phyloP scores from a whole-genome alignment of 108 stramenopile species.

The Nannochloropsis granulata region DNA sequence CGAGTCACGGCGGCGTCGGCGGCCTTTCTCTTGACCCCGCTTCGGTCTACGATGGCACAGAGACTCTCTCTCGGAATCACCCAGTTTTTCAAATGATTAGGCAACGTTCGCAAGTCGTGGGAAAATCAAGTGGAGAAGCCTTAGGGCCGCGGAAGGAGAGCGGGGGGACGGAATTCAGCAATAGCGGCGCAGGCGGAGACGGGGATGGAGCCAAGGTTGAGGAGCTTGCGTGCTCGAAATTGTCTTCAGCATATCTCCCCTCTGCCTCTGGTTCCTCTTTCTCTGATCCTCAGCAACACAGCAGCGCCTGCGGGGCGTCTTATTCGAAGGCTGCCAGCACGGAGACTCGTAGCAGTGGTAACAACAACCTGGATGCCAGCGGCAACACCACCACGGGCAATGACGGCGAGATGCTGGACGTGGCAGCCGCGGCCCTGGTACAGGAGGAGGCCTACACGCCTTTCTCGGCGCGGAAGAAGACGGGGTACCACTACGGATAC shows the following conservation, averaged over 20 bases:
- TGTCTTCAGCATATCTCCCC: too few species aligned
- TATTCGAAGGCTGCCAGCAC: not conserved
- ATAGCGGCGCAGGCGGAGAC: too few species aligned
- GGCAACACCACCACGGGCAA: not conserved
- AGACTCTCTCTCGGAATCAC: not conserved
- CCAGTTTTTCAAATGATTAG: not conserved
- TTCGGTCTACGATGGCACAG: not conserved
- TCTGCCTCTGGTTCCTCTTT: not conserved
- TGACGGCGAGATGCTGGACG: not conserved
- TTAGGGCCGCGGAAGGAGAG: not conserved
- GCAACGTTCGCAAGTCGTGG: not conserved
- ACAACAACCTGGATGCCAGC: not conserved
- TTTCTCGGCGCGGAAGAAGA: not conserved
- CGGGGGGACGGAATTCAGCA: not conserved
- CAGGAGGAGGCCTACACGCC: not conserved
- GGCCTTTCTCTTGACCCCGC: too few species aligned
- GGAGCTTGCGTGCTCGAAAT: not conserved
- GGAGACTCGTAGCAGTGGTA: not conserved
- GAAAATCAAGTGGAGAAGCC: not conserved
- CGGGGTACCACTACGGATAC: not conserved
- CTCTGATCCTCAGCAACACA: not conserved
- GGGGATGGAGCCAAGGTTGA: not conserved
- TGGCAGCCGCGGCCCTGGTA: not conserved
- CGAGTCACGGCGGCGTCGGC: not conserved
- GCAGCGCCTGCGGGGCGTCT: not conserved